Conservation (phyloP, 371 early-diverging fungal genomes). For the Rhizopus arrhizus region DNA sequence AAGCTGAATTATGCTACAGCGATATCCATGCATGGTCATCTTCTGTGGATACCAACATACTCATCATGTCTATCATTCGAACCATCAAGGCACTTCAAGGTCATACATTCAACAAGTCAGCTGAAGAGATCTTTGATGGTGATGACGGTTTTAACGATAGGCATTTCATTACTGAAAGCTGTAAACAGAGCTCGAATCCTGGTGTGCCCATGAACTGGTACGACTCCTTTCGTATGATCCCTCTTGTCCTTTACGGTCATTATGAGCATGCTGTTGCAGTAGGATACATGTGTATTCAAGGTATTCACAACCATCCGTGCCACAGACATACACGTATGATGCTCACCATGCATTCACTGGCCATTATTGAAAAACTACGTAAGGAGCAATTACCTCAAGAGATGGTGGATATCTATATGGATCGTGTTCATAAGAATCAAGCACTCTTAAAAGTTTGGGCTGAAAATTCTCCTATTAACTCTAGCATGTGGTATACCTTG, state of each 20-base stretch:
- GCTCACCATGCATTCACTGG: conserved; percentile 36
- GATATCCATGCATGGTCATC: conserved; percentile 46
- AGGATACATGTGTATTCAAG: conserved; percentile 33
- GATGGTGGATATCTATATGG: conserved; percentile 17
- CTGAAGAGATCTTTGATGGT: conserved; percentile 41
- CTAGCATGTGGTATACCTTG: conserved; percentile 39
- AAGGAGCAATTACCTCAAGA: conserved; percentile 17
- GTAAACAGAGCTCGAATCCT: conserved; percentile 36
- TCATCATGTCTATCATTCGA: conserved; percentile 43
- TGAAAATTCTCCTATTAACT: conserved; percentile 31
- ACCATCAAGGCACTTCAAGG: conserved; percentile 44
- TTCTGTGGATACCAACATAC: conserved; percentile 41
- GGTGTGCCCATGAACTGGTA: conserved; percentile 44
- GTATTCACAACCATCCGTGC: conserved; percentile 39
- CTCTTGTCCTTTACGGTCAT: conserved; percentile 46
- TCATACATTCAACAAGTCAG: conserved; percentile 29
- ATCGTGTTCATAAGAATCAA: conserved; percentile 34
- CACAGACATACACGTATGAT: conserved; percentile 45
- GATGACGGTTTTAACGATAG: conserved; percentile 50
- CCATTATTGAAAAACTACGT: conserved; percentile 37
- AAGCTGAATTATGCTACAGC: conserved; percentile 40
- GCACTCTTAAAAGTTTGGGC: conserved; percentile 34
- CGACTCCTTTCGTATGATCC: conserved; percentile 42
- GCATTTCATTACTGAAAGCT: conserved; percentile 43
- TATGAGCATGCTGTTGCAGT: conserved; percentile 41